phyloP scores from a whole-genome alignment of 495 filamentous ascomycete species.

The Annulohypoxylon maeteangense region DNA sequence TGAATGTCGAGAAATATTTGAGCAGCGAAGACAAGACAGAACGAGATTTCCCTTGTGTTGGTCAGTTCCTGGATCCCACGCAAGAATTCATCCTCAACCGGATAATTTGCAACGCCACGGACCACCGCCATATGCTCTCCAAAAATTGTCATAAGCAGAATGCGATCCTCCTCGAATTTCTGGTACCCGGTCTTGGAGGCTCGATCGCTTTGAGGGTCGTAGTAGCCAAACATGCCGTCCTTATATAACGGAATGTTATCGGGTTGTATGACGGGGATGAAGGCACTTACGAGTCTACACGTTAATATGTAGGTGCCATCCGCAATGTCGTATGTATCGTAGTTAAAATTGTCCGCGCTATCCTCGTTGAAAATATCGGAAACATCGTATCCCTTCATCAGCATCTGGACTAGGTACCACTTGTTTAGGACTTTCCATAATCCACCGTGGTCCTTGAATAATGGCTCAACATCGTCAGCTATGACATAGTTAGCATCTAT shows the following conservation, averaged over 20 bases:
- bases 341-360: constrained; percentile 40
- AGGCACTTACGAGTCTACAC: constrained; percentile 37
- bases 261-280: constrained; percentile 35
- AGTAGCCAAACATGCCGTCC: constrained; percentile 47
- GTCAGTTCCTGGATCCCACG: constrained; percentile 46
- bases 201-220: constrained; percentile 47
- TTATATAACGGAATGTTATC: constrained; percentile 42
- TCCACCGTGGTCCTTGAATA: constrained; percentile 43
- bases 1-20: constrained; percentile 57
- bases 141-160: constrained; percentile 47
- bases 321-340: constrained; percentile 49
- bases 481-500: constrained; percentile 21
- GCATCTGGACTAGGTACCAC: constrained; percentile 34
- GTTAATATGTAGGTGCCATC: constrained; percentile 37
- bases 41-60: constrained; percentile 36
- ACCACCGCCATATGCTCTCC: constrained; percentile 44
- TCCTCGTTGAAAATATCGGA: neutral
- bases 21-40: constrained; percentile 52
- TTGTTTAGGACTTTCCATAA: constrained; percentile 34
- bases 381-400: neutral
- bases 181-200: constrained; percentile 37
- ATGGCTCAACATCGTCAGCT: constrained; percentile 50
- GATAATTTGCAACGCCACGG: constrained; percentile 21
- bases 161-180: constrained; percentile 49
- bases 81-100: constrained; percentile 53